A percentile compares a stretch with the other conserved stretches of the same genome.
These are phyloP conservation scores for Pleurotus cornucopiae DNA, from an alignment of 768 basidiomycete genomes.

Conservation along the genomic window DNA sequence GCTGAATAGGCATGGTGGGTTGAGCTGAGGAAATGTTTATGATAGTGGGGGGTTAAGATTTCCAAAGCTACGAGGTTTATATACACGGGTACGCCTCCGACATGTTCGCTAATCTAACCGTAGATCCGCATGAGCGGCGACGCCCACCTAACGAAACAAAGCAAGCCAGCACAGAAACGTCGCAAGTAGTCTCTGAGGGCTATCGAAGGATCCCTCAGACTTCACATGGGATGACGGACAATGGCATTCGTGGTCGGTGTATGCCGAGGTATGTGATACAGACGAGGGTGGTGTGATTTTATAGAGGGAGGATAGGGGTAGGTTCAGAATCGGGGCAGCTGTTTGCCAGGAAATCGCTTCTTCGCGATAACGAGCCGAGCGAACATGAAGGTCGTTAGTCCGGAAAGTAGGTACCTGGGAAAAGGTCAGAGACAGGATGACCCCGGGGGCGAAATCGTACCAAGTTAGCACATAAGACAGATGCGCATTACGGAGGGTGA, in stretches of 20 bases:
- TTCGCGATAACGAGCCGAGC: slow-evolving; percentile 58
- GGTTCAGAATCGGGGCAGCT: slow-evolving; percentile 53
- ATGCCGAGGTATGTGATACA: neutral
- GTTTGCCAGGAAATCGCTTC: slow-evolving; percentile 41
- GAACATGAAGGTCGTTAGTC: slow-evolving; percentile 82
- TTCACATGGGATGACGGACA: neutral
- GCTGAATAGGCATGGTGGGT: slow-evolving; percentile 1
- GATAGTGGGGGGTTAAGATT: neutral
- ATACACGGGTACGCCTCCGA: slow-evolving; percentile 1
- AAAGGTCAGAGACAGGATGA: slow-evolving; percentile 1
- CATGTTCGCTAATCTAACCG: slow-evolving; percentile 1
- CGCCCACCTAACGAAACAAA: neutral
- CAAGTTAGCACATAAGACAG: slow-evolving; percentile 94
- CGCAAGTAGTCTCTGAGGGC: neutral
- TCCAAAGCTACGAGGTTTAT: neutral
- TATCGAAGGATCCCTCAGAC: neutral
- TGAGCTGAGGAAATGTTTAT: neutral
- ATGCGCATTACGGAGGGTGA: slow-evolving; percentile 92
- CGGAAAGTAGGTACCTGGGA: slow-evolving; percentile 84
- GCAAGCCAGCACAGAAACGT: neutral
- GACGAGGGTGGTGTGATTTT: neutral
- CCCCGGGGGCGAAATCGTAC: slow-evolving; percentile 35
- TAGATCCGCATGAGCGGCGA: neutral
- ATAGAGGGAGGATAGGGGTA: neutral
- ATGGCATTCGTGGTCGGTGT: neutral